Base-by-base conservation (phyloP, 2,329 filamentous ascomycete genomes). In the Blastomyces emzantsi region DNA sequence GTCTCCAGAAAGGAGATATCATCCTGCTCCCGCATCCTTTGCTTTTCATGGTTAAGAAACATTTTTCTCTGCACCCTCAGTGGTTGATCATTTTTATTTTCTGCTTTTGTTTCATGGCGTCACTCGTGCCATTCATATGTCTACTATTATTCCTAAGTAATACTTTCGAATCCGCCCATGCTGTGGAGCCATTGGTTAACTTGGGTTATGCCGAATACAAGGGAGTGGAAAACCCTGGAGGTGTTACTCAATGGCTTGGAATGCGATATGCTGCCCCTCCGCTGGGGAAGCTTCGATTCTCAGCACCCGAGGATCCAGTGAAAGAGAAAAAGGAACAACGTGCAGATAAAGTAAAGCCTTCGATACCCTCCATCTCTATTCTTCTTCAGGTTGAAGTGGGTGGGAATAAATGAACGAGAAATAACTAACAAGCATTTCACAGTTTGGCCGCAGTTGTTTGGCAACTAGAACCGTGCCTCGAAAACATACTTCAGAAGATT, bases 191-290 rank as follows among this genome's bases (percentile, higher is more conserved):
- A 11, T 67, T 78, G 2, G 85, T 91, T 17, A 79, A 89, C 66
- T 78, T 92, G 28, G 81, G 80, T 2, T 92, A 92, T 71, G 82
- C 86, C 39, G 82, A 79, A 33, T 91, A 92, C 70, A 74, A 80
- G 60, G 90, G 90, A 9, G 74, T 77, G 3, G 70, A 78, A 1
- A 76, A 82, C 1, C 68, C 74, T 0, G 83, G 83, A 68, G 87
- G 86, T 0, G 77, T 91, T 58, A 85, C 83, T 2, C 81, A 87
- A 73, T 93, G 88, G 88, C 80, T 90, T 8, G 90, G 89, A 1
- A 84, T 94, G 66, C 84, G 88, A 54, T 94, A 85, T 76, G 90
- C 89, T 1, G 85, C 87, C 5, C 79, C 89, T 17, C 90, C 90
- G 0, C 63, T 88, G 1, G 87, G 86, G 1, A 69, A 82, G 6